These are phyloP conservation scores for Solanum etuberosum DNA, from an alignment of 257 asterid species.

Conservation along the genomic window DNA sequence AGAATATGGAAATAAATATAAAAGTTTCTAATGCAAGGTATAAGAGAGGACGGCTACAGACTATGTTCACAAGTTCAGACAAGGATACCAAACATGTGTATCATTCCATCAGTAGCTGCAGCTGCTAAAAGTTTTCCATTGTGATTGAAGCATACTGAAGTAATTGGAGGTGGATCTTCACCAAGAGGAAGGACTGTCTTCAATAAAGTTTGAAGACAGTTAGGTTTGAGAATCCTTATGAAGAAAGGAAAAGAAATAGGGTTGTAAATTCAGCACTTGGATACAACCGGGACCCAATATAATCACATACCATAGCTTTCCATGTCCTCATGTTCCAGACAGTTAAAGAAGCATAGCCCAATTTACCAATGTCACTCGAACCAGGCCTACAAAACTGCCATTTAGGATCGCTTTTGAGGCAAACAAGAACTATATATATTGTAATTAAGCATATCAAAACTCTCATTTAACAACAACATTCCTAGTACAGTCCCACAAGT, in stretches of 20 bases:
- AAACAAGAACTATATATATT: not conserved
- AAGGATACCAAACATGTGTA: conserved; percentile 99
- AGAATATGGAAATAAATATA: not conserved
- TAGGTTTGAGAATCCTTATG: conserved; percentile 21
- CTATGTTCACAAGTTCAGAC: not conserved
- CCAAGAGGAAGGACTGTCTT: conserved; percentile 99
- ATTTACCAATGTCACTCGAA: conserved; percentile 29
- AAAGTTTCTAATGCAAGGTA: not conserved
- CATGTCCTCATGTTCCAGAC: conserved; percentile 99
- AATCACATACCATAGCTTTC: conserved; percentile 80
- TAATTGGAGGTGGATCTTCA: conserved; percentile 92
- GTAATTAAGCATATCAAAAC: not conserved
- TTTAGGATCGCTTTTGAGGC: not conserved
- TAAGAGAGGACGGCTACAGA: not conserved
- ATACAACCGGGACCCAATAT: conserved; percentile 7
- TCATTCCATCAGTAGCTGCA: conserved; percentile 94
- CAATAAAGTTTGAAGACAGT: conserved; percentile 40
- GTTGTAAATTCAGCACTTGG: conserved; percentile 3
- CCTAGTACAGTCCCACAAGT: not conserved
- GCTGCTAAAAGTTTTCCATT: conserved; percentile 99
- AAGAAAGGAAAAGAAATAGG: conserved; percentile 3
- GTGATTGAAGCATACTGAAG: conserved; percentile 89
- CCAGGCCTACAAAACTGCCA: conserved; percentile 51
- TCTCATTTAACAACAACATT: not conserved
- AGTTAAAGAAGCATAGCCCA: conserved; percentile 88